Base-by-base conservation (phyloP, 208 protist species). In the Acanthamoeba polyphaga region DNA sequence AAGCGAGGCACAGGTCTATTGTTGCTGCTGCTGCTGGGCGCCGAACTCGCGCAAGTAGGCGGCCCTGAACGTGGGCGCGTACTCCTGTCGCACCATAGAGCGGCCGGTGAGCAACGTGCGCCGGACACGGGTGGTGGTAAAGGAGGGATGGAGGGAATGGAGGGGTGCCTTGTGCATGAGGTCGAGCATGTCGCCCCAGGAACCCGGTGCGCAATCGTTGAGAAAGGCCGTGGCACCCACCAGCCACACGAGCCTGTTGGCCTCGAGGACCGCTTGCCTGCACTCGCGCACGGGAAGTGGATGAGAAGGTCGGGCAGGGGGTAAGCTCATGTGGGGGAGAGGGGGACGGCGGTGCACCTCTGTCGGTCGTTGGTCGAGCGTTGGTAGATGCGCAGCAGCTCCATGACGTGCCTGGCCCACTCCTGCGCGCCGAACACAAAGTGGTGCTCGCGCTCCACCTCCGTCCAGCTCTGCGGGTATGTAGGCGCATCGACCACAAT, bases 191-290 rank as follows among this genome's bases (percentile, higher is more conserved):
- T 78, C 62, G 58, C 88, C 88, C 88, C 88, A 93, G 12, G 32
- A 53, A 13, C 46, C n/a, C 12, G 55, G 7, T 5, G 64, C 88
- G 29, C 49, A 55, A 12, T 93, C 64, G 68, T 93, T 93, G 27
- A 93, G 51, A n/a, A 93, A 93, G 32, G 88, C 88, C 13, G 24
- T 93, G 62, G 88, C 43, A 15, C 88, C 88, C 8, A 93, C 19
- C 46, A 93, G 38, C 88, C 88, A 93, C 29, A 93, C 58, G 10
- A 93, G 49, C 15, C 88, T 38, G 66, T 93, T 93, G 34, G 88
- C 88, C n/a, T 62, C 43, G 27, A 93, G 22, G 0, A 93, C 66
- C 19, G 88, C 88, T 58, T 49, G 17, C 88, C 88, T 93, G 64
- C n/a, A 51, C 22, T 34, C 27, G 43, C 43, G 4, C 43, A 46